Conservation (phyloP, 2,329 filamentous ascomycete species). For the Fusarium sulawesiense region DNA sequence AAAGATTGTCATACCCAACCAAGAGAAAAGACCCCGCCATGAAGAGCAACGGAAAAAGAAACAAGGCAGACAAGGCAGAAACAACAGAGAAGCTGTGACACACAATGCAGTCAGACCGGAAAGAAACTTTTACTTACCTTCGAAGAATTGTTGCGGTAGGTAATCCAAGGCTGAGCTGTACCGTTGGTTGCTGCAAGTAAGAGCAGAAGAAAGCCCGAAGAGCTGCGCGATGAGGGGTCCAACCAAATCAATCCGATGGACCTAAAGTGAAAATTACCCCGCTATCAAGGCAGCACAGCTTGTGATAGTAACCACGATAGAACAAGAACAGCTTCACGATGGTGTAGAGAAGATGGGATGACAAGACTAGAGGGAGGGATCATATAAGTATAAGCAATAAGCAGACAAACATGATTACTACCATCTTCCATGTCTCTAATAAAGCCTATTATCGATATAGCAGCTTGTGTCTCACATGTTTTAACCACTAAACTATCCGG, state of each 20-base stretch:
- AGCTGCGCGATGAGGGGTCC: constrained; percentile 39
- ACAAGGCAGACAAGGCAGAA: constrained; percentile 38
- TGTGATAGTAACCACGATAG: constrained; percentile 14
- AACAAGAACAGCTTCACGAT: not conserved
- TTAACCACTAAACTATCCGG: not conserved
- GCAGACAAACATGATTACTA: not conserved
- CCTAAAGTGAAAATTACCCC: constrained; percentile 43
- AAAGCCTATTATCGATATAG: not conserved
- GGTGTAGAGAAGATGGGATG: not conserved
- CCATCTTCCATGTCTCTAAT: not conserved
- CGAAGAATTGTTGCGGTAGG: constrained; percentile 37
- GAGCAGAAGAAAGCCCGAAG: constrained; percentile 28
- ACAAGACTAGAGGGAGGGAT: not conserved
- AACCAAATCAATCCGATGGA: constrained; percentile 40
- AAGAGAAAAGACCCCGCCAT: constrained; percentile 34
- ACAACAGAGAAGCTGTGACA: constrained; percentile 9
- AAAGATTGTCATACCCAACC: constrained; percentile 26
- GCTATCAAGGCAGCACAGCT: constrained; percentile 35
- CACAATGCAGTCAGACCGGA: constrained; percentile 36
- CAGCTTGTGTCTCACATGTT: not conserved
- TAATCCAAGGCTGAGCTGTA: constrained; percentile 24
- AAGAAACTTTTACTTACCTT: constrained; percentile 43
- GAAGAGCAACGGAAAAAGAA: not conserved
- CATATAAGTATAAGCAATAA: not conserved
- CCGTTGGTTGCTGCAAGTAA: constrained; percentile 37